A percentile compares a stretch with the other conserved stretches of the same genome.
These are phyloP conservation scores for Pichia insulana DNA, from an alignment of 805 yeast genomes.

Conservation along the genomic window DNA sequence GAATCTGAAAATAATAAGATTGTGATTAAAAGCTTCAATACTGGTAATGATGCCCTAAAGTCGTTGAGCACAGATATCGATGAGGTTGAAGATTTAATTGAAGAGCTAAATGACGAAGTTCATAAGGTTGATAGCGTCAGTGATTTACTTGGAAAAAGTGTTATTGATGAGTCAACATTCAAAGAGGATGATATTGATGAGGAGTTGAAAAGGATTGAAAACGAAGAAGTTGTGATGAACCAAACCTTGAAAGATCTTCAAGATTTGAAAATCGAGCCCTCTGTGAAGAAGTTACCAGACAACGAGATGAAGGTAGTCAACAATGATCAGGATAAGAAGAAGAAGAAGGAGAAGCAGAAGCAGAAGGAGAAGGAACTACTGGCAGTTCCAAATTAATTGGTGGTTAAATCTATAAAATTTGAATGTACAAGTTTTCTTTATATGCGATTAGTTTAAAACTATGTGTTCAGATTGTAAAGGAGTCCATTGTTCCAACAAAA, in stretches of 20 bases:
- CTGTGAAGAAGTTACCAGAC: no score
- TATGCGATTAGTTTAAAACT: slow-evolving; percentile 2
- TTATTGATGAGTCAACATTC: slow-evolving; percentile 16
- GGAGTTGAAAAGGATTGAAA: slow-evolving; percentile 1
- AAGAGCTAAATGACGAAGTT: slow-evolving; percentile 14
- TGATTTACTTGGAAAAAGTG: slow-evolving; percentile 14
- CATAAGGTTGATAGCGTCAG: slow-evolving; percentile 16
- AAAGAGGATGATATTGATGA: slow-evolving; percentile 7
- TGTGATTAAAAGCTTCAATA: background rate
- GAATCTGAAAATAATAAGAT: slow-evolving; percentile 21
- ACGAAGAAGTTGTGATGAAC: background rate
- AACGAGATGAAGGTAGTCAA: no score
- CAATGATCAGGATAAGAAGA: no score
- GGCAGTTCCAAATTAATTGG: no score
- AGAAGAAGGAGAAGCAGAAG: no score
- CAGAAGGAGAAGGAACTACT: no score
- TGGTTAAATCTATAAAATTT: no score
- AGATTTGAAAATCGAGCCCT: no score
- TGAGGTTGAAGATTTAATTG: slow-evolving; percentile 17
- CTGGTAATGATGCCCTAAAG: slow-evolving; percentile 20
- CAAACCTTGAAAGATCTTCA: background rate
- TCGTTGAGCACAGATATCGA: slow-evolving; percentile 11
- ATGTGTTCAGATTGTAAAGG: slow-evolving; percentile 29
- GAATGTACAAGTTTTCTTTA: no score
- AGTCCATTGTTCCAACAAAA: slow-evolving; percentile 54